Base-by-base conservation (phyloP, 352 stramenopile genomes). In the Pythium chondricola region DNA sequence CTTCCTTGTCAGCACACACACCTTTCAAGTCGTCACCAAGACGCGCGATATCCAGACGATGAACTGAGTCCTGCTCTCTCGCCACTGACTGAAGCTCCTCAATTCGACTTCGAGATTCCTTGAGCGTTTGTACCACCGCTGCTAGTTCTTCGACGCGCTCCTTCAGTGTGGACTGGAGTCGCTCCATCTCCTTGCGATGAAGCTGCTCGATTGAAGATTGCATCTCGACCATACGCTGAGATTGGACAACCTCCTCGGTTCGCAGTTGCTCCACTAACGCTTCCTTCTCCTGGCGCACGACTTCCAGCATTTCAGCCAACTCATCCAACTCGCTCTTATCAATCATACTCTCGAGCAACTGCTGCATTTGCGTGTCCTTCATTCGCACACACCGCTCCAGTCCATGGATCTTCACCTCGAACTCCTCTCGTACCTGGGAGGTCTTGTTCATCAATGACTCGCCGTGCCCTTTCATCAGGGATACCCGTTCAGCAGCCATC, bases 201-300 rank as follows among this genome's bases (percentile, higher is more conserved):
- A 67, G 46, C 13, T 58, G 26, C 3, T 43, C 54, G 0, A 74
- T 33, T 22, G 63, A 72, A 2, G 54, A 59, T 30, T 81, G 64
- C 4, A 63, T 63, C 11, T 78, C 70, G 0, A 67, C 18, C 6
- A 63, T 32, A 1, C 52, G 31, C 20, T 49, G 69, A 20, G 67
- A 48, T 27, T 81, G 63, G 18, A 83, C 69, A 14, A 56, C 54
- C n/a, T 77, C 62, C 11, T 57, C 39, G 7, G 51, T 60, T 32
- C 74, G 57, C 10, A 86, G 59, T 4, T 67, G 47, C 33, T 74
- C 59, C 14, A 80, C 27, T n/a, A 87, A 44, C 17, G 67, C 42
- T 32, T 67, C 68, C 43, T 85, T 85, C 31, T 88, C 71, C 25
- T 71, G 58, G 43, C 64, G 70, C 0, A 85, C 39, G 0, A 54